A percentile compares a stretch with the other conserved stretches of the same genome.
Evolutionary conservation across 306 rosid genomes (phyloP).

Genomic region (Spatholobus suberectus): DNA sequence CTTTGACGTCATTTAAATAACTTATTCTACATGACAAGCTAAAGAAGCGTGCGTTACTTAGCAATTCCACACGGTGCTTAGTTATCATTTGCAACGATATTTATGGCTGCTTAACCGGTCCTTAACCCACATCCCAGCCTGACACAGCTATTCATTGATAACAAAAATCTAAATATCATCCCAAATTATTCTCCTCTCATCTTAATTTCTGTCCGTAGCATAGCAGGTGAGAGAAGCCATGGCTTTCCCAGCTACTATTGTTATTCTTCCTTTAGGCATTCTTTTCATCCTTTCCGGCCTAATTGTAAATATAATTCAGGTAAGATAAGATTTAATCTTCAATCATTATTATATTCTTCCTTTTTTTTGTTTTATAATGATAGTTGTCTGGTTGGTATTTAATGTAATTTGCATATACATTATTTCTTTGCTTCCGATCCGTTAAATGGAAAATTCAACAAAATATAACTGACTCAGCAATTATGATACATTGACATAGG

Average conservation of each 20-base stretch:
- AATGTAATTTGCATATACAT: not conserved
- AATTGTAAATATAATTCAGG: slow-evolving; percentile 78
- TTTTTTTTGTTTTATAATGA: not conserved
- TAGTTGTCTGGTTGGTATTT: not conserved
- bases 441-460: not conserved
- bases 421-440: not conserved
- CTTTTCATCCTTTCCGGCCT: slow-evolving; percentile 84
- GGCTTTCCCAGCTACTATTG: slow-evolving; percentile 76
- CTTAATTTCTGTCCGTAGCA: not conserved
- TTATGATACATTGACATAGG: not conserved
- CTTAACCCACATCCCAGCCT: slow-evolving; percentile 1
- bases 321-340: not conserved
- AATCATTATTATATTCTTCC: not conserved
- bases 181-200: not conserved
- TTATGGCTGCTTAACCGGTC: slow-evolving; percentile 35
- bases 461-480: not conserved
- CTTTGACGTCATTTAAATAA: not conserved
- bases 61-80: slow-evolving; percentile 6
- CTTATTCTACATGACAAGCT: not conserved
- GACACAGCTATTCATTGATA: not conserved
- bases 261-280: slow-evolving; percentile 71
- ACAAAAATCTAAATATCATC: not conserved
- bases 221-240: slow-evolving; percentile 43
- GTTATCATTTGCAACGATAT: slow-evolving; percentile 6
- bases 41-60: not conserved